Percentiles rank a stretch among this genome's conserved stretches.
phyloP scores from a whole-genome alignment of 2,329 filamentous ascomycete genomes.

The Thielaviopsis cerberus region DNA sequence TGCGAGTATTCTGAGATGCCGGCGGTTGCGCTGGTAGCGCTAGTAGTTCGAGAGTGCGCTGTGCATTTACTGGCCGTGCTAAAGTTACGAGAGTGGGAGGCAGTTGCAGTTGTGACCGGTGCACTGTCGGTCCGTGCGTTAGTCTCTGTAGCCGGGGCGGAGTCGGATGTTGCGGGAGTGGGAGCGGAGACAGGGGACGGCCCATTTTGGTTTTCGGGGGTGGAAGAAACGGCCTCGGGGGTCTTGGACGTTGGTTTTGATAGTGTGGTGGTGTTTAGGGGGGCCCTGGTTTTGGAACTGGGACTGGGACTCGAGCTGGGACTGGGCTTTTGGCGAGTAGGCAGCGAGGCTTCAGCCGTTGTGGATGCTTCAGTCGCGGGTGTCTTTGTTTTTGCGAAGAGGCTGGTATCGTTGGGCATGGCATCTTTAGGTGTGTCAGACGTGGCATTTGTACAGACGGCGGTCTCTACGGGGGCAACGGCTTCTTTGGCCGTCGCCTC shows the following conservation, averaged over 20 bases:
- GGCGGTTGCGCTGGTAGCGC: slow-evolving; percentile 21
- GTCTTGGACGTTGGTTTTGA: slow-evolving; percentile 7
- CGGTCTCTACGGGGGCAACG: not conserved
- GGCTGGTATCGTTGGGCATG: no score
- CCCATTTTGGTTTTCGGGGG: not conserved
- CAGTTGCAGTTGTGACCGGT: not conserved
- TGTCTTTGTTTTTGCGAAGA: not conserved
- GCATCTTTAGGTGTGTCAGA: no score
- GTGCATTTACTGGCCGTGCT: slow-evolving; percentile 6
- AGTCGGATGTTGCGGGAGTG: not conserved
- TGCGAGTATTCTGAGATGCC: slow-evolving; percentile 76
- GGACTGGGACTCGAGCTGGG: not conserved
- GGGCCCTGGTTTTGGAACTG: not conserved
- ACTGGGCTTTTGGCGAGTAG: not conserved
- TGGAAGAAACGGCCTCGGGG: not conserved
- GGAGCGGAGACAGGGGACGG: not conserved
- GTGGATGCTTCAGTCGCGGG: not conserved
- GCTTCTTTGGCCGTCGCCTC: not conserved
- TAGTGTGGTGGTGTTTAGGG: not conserved
- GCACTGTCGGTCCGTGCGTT: not conserved
- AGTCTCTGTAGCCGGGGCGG: not conserved
- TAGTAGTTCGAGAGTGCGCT: slow-evolving; percentile 22
- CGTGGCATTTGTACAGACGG: no score
- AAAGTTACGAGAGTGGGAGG: slow-evolving; percentile 8
- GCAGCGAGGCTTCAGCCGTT: not conserved